A percentile compares a stretch with the other conserved stretches of the same genome.
Evolutionary conservation across 768 basidiomycete genomes (phyloP).

Genomic region (Chalciporus sphaerocephalus): DNA sequence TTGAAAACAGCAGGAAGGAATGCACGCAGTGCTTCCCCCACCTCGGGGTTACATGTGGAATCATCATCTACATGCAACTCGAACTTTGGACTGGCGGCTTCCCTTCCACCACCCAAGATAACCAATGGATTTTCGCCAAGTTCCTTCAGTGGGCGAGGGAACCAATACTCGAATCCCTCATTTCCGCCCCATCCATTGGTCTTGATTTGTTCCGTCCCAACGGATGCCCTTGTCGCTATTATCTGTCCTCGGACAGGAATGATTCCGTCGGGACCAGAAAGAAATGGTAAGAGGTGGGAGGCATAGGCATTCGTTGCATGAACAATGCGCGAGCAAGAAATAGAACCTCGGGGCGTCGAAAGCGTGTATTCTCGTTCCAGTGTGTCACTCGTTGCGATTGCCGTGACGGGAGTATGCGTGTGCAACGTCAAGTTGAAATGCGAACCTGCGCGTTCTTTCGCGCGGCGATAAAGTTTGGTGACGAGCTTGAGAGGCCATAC

Average conservation of each 20-base stretch:
- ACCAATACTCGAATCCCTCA: conserved; percentile 72
- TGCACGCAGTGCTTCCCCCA: conserved; percentile 47
- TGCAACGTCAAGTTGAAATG: conserved; percentile 51
- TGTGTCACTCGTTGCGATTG: conserved; percentile 27
- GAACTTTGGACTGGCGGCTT: conserved; percentile 35
- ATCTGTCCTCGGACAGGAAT: conserved; percentile 74
- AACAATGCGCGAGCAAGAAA: conserved; percentile 61
- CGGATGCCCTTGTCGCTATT: conserved; percentile 42
- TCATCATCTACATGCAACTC: conserved; percentile 61
- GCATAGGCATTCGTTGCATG: conserved; percentile 88
- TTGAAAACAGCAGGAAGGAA: conserved; percentile 62
- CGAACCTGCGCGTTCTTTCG: conserved; percentile 26
- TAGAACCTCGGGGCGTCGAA: conserved; percentile 59
- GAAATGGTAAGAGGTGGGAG: conserved; percentile 67
- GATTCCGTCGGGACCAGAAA: conserved; percentile 51
- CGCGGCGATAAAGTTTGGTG: conserved; percentile 52
- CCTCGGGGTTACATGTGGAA: conserved; percentile 41
- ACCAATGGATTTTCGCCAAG: conserved; percentile 46
- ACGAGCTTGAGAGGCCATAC: conserved; percentile 83
- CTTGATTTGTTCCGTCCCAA: conserved; percentile 37
- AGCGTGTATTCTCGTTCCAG: conserved; percentile 7
- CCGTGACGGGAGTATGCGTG: conserved; percentile 68
- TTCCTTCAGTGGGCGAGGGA: conserved; percentile 53
- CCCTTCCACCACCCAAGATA: conserved; percentile 70
- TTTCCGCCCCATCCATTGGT: conserved; percentile 46